A percentile compares a stretch with the other conserved stretches of the same genome.
Conservation (phyloP, 805 yeast species). For the Candida tammaniensis region DNA sequence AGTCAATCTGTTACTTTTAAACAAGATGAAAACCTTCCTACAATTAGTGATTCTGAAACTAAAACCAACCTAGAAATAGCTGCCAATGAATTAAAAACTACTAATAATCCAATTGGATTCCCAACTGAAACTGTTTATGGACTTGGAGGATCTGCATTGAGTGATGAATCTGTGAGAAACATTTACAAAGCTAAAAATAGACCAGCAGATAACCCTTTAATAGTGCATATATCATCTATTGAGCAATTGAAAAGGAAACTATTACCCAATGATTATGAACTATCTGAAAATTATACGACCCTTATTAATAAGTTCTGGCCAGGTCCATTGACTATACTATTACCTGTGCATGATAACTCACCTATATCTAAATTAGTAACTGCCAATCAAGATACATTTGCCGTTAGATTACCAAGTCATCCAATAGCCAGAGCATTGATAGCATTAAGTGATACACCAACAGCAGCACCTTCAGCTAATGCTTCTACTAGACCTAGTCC, state of each 20-base stretch:
- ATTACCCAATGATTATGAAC: constrained; percentile 42
- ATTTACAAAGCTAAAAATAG: constrained; percentile 89
- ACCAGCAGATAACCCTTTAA: constrained; percentile 93
- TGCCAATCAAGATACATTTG: constrained; percentile 85
- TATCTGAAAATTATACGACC: constrained; percentile 68
- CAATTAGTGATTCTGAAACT: constrained; percentile 53
- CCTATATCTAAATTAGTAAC: constrained; percentile 76
- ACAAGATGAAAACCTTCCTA: constrained; percentile 38
- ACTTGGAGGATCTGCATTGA: constrained; percentile 81
- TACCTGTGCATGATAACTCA: constrained; percentile 53
- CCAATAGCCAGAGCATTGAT: constrained; percentile 90
- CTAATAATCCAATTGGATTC: constrained; percentile 74
- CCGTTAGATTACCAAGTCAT: constrained; percentile 84
- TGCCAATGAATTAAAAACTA: constrained; percentile 47
- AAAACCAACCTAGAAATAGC: constrained; percentile 54
- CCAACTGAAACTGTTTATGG: constrained; percentile 99
- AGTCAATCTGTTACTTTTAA: constrained; percentile 50
- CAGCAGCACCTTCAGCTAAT: constrained; percentile 98
- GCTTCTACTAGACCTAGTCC: constrained; percentile 96
- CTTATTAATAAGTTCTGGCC: constrained; percentile 84
- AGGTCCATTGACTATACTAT: constrained; percentile 85
- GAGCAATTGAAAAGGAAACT: constrained; percentile 66
- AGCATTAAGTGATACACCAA: constrained; percentile 76
- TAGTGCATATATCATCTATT: constrained; percentile 80
- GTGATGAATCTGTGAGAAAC: constrained; percentile 66